phyloP scores from a whole-genome alignment of 2,329 filamentous ascomycete genomes.

The Cordyceps sp. region DNA sequence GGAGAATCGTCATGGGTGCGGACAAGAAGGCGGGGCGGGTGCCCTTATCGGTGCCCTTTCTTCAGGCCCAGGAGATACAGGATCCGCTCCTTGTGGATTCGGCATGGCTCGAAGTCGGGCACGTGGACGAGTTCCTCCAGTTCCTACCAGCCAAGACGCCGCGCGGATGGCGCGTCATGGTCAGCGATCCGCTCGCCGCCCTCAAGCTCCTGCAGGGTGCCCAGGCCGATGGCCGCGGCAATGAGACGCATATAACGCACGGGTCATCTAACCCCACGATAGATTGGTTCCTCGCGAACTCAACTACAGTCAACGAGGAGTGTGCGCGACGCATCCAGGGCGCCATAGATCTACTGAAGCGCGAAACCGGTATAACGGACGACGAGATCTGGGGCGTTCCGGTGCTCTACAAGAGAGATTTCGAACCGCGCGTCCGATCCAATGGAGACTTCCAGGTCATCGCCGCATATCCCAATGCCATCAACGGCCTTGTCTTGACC shows the following conservation, averaged over 20 bases:
- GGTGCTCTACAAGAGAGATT: background rate
- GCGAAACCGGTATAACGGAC: background rate
- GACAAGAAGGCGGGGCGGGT: background rate
- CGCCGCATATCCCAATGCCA: background rate
- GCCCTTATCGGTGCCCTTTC: constrained; percentile 4
- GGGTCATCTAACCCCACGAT: background rate
- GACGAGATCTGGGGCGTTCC: background rate
- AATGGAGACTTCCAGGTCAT: background rate
- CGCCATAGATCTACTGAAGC: background rate
- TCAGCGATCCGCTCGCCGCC: constrained; percentile 8
- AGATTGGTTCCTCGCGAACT: too few species aligned
- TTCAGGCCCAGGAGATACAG: constrained; percentile 17
- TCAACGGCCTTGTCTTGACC: background rate
- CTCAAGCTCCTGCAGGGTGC: constrained; percentile 10
- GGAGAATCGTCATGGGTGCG: constrained; percentile 8
- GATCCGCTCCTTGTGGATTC: constrained; percentile 14
- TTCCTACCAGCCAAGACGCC: constrained; percentile 10
- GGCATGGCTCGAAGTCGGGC: constrained; percentile 10
- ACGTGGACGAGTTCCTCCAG: constrained; percentile 12
- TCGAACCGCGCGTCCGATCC: background rate
- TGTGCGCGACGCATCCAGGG: background rate
- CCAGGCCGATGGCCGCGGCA: constrained; percentile 9
- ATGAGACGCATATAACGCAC: background rate
- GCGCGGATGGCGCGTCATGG: constrained; percentile 10
- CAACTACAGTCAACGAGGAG: too few species aligned